These are phyloP conservation scores for Penicillium lagena DNA, from an alignment of 495 filamentous ascomycete species.

Conservation along the genomic window DNA sequence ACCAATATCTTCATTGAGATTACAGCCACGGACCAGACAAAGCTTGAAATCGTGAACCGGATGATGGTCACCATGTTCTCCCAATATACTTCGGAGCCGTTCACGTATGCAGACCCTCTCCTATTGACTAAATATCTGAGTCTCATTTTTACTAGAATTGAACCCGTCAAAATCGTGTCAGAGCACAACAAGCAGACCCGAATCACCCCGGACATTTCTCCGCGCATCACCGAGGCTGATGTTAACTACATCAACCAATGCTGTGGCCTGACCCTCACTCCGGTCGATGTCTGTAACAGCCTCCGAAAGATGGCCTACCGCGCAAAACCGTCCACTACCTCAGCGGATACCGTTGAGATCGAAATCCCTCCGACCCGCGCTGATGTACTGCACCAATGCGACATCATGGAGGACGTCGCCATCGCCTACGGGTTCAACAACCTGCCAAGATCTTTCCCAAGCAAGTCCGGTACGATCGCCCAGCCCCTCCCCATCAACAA, in stretches of 20 bases:
- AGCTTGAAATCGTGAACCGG: constrained; percentile 90
- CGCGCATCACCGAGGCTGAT: constrained; percentile 71
- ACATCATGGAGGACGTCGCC: constrained; percentile 98
- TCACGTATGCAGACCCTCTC: constrained; percentile 49
- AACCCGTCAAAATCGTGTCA: constrained; percentile 86
- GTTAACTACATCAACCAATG: constrained; percentile 89
- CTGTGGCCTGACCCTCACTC: constrained; percentile 70
- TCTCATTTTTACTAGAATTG: constrained; percentile 44
- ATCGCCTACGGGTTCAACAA: constrained; percentile 96
- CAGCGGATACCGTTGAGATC: constrained; percentile 66
- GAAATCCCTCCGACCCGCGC: constrained; percentile 82
- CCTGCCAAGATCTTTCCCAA: constrained; percentile 76
- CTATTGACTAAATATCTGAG: neutral
- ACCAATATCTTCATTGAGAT: constrained; percentile 95
- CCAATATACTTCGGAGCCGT: constrained; percentile 77
- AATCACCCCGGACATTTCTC: constrained; percentile 69
- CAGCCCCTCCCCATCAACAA: constrained; percentile 90
- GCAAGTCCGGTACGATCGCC: constrained; percentile 75
- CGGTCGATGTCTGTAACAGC: constrained; percentile 64
- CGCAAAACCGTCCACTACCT: constrained; percentile 61
- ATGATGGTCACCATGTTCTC: constrained; percentile 98
- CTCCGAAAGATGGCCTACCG: constrained; percentile 81
- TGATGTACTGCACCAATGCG: constrained; percentile 91
- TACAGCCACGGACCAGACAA: constrained; percentile 94
- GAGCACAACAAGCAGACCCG: constrained; percentile 81